These are phyloP conservation scores for Inga laurina DNA, from an alignment of 306 rosid species.

Conservation along the genomic window DNA sequence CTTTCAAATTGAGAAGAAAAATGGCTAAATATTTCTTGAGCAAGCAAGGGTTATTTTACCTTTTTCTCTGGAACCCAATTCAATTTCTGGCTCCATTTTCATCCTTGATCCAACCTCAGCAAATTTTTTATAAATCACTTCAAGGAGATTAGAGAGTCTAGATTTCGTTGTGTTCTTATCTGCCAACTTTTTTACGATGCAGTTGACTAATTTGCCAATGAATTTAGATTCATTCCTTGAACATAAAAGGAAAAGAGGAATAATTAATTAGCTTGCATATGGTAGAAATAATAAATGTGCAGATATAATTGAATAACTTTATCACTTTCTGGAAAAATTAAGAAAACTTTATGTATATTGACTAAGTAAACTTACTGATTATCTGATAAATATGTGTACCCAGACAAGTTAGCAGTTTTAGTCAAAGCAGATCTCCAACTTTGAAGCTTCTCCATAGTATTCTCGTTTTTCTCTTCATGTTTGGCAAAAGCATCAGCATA, in stretches of 20 bases:
- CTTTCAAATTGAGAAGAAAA: not conserved
- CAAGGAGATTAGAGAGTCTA: not conserved
- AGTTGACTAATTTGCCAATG: not conserved
- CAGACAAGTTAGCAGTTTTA: not conserved
- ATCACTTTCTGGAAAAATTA: too few species aligned
- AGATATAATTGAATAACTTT: not conserved
- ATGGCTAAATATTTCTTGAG: not conserved
- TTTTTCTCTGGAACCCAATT: not conserved
- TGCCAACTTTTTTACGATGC: not conserved
- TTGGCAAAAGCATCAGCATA: too few species aligned
- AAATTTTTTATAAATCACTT: constrained; percentile 11
- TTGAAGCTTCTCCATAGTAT: not conserved
- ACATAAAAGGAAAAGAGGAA: not conserved
- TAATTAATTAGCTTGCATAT: not conserved
- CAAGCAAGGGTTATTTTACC: not conserved
- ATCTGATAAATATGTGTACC: not conserved
- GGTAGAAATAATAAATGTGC: not conserved
- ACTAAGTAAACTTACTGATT: not conserved
- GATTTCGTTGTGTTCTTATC: not conserved
- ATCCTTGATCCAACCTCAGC: not conserved
- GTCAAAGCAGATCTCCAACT: not conserved
- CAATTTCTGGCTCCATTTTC: not conserved
- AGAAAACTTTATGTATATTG: too few species aligned
- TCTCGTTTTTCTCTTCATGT: not conserved
- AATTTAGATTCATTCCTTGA: not conserved